These are phyloP conservation scores for Peronospora destructor DNA, from an alignment of 352 stramenopile genomes.

Conservation along the genomic window DNA sequence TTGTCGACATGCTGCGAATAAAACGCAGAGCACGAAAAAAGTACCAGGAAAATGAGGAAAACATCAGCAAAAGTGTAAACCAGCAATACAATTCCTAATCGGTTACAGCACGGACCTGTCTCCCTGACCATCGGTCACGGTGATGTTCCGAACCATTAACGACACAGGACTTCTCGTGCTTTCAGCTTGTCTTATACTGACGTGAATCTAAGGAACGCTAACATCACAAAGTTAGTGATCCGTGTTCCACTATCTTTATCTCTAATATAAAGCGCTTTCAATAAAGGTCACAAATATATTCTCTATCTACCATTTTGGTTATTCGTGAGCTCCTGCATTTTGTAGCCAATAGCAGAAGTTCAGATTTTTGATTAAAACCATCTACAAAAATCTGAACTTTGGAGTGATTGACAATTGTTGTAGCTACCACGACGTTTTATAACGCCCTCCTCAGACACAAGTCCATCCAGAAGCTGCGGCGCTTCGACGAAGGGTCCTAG, in stretches of 20 bases:
- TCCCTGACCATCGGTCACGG: conserved; percentile 21
- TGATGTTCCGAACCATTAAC: conserved; percentile 34
- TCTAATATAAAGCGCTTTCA: not conserved
- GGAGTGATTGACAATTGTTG: not conserved
- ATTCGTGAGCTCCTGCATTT: conserved; percentile 4
- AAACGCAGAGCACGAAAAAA: not conserved
- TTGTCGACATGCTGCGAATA: conserved; percentile 22
- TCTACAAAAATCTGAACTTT: not conserved
- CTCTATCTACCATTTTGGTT: conserved; percentile 10
- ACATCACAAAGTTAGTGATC: not conserved
- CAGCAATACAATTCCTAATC: not conserved
- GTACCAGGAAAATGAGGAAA: not conserved
- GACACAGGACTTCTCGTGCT: conserved; percentile 11
- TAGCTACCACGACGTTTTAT: conserved; percentile 16
- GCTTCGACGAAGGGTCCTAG: too few relatives aligned
- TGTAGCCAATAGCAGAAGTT: conserved; percentile 12
- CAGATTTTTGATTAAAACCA: conserved; percentile 6
- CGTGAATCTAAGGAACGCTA: conserved; percentile 48
- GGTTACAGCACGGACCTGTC: conserved; percentile 22
- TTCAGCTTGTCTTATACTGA: conserved; percentile 17
- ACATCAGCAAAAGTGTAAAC: not conserved
- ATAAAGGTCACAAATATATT: not conserved
- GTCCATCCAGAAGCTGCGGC: conserved; percentile 34
- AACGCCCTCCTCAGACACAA: conserved; percentile 33
- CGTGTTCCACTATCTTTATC: not conserved